Conservation (phyloP, 2,329 filamentous ascomycete genomes). For the Cordyceps cicadae region DNA sequence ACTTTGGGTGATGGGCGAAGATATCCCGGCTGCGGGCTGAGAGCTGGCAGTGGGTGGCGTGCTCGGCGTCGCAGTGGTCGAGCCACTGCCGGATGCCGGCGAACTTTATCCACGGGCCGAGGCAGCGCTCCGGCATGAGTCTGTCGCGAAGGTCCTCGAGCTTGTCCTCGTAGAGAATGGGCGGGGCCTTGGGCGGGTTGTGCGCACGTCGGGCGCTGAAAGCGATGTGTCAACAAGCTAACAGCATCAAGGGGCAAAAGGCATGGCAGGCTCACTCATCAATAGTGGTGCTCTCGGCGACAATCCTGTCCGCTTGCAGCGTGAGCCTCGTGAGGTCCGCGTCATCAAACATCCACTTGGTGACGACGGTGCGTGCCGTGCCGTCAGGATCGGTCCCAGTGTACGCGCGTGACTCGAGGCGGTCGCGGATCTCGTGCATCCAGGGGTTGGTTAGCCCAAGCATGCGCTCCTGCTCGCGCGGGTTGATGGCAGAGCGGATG, state of each 20-base stretch:
- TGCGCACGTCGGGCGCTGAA: background rate
- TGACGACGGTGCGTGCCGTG: background rate
- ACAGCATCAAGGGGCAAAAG: background rate
- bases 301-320: background rate
- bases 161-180: slow-evolving; percentile 8
- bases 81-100: slow-evolving; percentile 5
- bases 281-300: background rate
- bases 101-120: slow-evolving; percentile 9
- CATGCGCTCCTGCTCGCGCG: slow-evolving; percentile 1
- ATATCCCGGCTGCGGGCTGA: background rate
- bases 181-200: background rate
- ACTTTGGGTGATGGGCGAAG: slow-evolving; percentile 4
- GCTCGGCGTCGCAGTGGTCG: slow-evolving; percentile 5
- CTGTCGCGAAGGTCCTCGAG: slow-evolving; percentile 8
- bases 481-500: background rate
- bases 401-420: background rate
- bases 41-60: slow-evolving; percentile 1
- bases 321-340: background rate
- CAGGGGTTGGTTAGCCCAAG: background rate
- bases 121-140: slow-evolving; percentile 8
- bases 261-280: background rate
- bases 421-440: background rate
- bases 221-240: background rate
- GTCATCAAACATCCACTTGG: slow-evolving; percentile 4
- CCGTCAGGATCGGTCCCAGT: background rate